phyloP scores from a whole-genome alignment of 73 alveolate genomes.

The Paramecium octaurelia region DNA sequence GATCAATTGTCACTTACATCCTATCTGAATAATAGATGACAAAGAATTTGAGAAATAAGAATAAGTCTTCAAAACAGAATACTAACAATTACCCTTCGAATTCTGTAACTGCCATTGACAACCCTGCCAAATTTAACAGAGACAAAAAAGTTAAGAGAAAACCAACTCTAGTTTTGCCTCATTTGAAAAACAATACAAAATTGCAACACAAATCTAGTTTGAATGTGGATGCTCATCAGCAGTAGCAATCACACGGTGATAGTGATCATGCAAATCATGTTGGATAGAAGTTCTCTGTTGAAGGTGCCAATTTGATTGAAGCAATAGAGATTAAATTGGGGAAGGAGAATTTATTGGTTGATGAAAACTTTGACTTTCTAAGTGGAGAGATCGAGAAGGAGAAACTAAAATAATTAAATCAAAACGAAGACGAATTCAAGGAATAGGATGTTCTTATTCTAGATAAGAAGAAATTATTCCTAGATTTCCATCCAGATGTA shows the following conservation, averaged over 20 bases:
- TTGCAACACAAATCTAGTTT: constrained; percentile 24
- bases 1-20: constrained; percentile 52
- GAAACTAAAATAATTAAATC: background rate
- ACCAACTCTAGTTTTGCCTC: background rate
- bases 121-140: background rate
- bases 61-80: background rate
- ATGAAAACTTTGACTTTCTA: background rate
- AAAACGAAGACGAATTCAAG: background rate
- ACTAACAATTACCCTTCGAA: background rate
- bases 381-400: background rate
- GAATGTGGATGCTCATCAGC: background rate
- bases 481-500: constrained; percentile 20
- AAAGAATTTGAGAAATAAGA: background rate
- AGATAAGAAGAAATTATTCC: background rate
- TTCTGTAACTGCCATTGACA: background rate
- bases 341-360: constrained; percentile 5
- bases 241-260: background rate
- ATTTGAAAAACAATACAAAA: background rate
- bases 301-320: constrained; percentile 24
- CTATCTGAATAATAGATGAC: background rate
- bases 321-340: background rate
- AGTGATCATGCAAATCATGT: background rate
- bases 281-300: background rate
- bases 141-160: background rate
- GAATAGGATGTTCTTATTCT: background rate